These are phyloP conservation scores for Chytriomyces hyalinus DNA, from an alignment of 192 early-diverging fungal species.

Conservation along the genomic window DNA sequence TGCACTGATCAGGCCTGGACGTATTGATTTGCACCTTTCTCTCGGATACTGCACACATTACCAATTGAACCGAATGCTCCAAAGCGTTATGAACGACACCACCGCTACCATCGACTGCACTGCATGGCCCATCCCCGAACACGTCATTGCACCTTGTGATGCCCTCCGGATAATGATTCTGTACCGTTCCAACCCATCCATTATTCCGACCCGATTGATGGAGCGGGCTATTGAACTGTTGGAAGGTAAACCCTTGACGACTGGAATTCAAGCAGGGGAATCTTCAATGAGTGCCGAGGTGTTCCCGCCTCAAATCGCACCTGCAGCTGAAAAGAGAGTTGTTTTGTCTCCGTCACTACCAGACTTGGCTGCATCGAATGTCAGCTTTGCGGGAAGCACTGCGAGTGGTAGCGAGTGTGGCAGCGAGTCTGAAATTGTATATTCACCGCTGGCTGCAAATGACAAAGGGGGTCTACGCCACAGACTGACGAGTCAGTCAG, in stretches of 20 bases:
- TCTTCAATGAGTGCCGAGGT: slow-evolving; percentile 13
- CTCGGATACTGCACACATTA: slow-evolving; percentile 67
- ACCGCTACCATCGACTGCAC: slow-evolving; percentile 35
- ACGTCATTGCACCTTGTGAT: slow-evolving; percentile 66
- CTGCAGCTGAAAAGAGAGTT: neutral
- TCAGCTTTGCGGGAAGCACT: neutral
- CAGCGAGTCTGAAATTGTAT: neutral
- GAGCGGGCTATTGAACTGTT: slow-evolving; percentile 33
- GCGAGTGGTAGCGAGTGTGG: neutral
- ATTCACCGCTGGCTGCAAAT: too few species aligned
- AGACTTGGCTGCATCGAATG: neutral
- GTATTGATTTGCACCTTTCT: slow-evolving; percentile 68
- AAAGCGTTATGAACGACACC: slow-evolving; percentile 48
- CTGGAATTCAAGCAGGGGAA: slow-evolving; percentile 34
- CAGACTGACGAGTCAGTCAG: too few species aligned
- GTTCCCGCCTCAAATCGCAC: neutral
- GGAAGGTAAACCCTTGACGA: slow-evolving; percentile 32
- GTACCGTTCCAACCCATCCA: slow-evolving; percentile 45
- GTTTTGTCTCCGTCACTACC: neutral
- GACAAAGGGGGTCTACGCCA: too few species aligned
- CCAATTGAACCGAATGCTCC: slow-evolving; percentile 62
- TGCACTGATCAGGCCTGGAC: slow-evolving; percentile 66
- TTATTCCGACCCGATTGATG: slow-evolving; percentile 40
- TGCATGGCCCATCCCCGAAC: slow-evolving; percentile 49
- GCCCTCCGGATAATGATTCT: slow-evolving; percentile 66